phyloP scores from a whole-genome alignment of 1,284 basidiomycete genomes.

The Ceratobasidium theobromae region DNA sequence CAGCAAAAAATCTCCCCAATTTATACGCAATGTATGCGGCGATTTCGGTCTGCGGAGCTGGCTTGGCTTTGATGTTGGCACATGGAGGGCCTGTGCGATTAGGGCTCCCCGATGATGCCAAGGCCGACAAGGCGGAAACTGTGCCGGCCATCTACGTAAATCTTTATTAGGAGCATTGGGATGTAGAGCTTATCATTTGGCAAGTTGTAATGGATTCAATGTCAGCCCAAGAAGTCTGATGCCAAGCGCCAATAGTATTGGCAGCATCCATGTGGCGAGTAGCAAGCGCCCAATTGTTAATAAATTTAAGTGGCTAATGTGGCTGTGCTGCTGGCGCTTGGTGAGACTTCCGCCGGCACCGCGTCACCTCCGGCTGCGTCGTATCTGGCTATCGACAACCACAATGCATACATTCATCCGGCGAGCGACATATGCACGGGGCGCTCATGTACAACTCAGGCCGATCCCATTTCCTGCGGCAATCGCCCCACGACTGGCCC shows the following conservation, averaged over 20 bases:
- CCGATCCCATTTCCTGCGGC: neutral
- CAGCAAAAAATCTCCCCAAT: neutral
- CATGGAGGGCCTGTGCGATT: too few species aligned
- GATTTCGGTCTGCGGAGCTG: too few species aligned
- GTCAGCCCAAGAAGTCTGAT: neutral
- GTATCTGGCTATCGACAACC: neutral
- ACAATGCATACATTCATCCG: slow-evolving; percentile 23
- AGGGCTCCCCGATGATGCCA: too few species aligned
- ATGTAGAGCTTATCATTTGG: neutral
- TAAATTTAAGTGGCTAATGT: neutral
- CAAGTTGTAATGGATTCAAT: too few species aligned
- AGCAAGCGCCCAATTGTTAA: neutral
- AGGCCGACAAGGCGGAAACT: too few species aligned
- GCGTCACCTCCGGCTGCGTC: slow-evolving; percentile 1
- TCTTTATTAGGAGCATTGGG: too few species aligned
- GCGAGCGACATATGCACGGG: neutral
- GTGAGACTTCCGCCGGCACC: slow-evolving; percentile 18
- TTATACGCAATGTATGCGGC: neutral
- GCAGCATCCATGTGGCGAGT: neutral
- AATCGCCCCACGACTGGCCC: neutral
- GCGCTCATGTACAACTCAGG: neutral
- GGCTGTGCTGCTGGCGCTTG: neutral
- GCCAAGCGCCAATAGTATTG: neutral
- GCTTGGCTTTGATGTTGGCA: too few species aligned
- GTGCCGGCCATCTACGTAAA: too few species aligned